Evolutionary conservation across 1,139 yeast species (phyloP).

Genomic region (Kodamaea anthophila): DNA sequence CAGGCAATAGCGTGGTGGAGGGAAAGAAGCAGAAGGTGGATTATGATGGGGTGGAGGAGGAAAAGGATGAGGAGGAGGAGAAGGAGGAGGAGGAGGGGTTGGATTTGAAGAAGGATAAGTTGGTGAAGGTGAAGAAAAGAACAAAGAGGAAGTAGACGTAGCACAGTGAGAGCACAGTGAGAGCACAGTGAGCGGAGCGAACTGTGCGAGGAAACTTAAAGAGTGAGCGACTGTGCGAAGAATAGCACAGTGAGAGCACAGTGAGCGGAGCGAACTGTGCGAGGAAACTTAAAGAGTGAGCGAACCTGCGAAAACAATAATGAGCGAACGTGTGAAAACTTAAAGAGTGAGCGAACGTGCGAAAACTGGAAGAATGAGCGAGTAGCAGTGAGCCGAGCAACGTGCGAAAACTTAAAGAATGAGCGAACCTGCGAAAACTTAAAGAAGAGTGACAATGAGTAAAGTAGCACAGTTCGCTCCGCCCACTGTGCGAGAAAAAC

Average conservation of each 20-base stretch:
- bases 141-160: conserved; percentile 11
- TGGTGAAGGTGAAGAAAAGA: conserved; percentile 32
- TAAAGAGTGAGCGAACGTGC: background rate
- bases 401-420: background rate
- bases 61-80: conserved; percentile 32
- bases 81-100: conserved; percentile 24
- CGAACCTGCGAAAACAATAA: background rate
- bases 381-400: background rate
- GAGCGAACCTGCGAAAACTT: background rate
- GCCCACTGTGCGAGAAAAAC: background rate
- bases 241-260: background rate
- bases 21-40: conserved; percentile 40
- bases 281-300: background rate
- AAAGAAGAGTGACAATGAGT: background rate
- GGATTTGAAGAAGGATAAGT: conserved; percentile 38
- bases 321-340: background rate
- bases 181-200: background rate
- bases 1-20: conserved; percentile 48
- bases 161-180: conserved; percentile 5
- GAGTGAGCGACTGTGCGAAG: background rate
- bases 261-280: background rate
- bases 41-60: conserved; percentile 60
- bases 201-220: too few relatives aligned
- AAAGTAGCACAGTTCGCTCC: background rate
- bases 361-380: background rate